Evolutionary conservation across 352 stramenopile genomes (phyloP).

Genomic region (Phytophthora rubi): DNA sequence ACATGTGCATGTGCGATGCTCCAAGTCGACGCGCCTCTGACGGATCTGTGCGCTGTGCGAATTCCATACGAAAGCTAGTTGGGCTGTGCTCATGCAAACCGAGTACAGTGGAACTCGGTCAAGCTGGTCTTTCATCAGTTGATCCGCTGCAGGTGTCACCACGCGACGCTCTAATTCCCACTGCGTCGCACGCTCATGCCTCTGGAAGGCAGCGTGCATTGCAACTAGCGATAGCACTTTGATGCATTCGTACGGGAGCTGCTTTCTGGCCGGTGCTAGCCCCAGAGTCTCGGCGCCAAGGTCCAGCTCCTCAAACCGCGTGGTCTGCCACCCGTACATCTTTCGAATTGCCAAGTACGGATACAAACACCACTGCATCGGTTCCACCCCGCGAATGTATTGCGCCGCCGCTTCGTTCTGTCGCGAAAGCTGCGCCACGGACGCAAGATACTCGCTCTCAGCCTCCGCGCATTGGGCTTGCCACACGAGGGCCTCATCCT

Average conservation of each 20-base stretch:
- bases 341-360: conserved; percentile 46
- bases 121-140: conserved; percentile 56
- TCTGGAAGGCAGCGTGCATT: conserved; percentile 43
- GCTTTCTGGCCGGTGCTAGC: conserved; percentile 18
- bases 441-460: conserved; percentile 45
- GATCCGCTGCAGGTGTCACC: conserved; percentile 50
- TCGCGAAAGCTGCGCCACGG: conserved; percentile 36
- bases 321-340: conserved; percentile 63
- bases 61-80: conserved; percentile 62
- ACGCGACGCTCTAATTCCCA: conserved; percentile 52
- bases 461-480: conserved; percentile 47
- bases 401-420: conserved; percentile 46
- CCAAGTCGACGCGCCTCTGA: conserved; percentile 54
- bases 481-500: conserved; percentile 47
- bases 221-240: conserved; percentile 44
- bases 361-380: conserved; percentile 52
- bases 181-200: conserved; percentile 44
- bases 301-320: conserved; percentile 35
- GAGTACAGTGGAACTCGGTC: conserved; percentile 42
- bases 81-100: conserved; percentile 51
- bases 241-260: conserved; percentile 51
- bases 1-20: conserved; percentile 58
- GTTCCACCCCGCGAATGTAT: conserved; percentile 42
- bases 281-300: conserved; percentile 29
- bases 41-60: conserved; percentile 43